Base-by-base conservation (phyloP, 2,329 filamentous ascomycete species). In the Colletotrichum falcatum region DNA sequence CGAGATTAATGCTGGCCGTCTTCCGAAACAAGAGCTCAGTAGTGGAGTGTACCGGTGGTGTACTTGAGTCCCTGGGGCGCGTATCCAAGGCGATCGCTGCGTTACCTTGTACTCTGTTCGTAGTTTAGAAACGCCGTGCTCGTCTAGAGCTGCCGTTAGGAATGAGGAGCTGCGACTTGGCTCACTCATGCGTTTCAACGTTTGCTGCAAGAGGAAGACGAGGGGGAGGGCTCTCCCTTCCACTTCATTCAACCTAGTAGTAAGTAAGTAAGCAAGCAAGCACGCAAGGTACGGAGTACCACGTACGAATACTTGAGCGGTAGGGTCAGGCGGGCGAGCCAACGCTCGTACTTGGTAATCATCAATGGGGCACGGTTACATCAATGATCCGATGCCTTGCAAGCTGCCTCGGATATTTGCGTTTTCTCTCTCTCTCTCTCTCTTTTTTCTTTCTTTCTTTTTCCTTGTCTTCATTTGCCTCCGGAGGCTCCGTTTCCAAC, bases 1-100 rank as follows among this genome's bases (percentile, higher is more conserved):
- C 53, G 42, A 53, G 46, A 67, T 67, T 62, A 70, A 70, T 66
- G 67, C 64, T 58, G 39, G 23, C 56, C 64, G 58, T 70, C 58
- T 58, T 70, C 51, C 63, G 63, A 70, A 70, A 70, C 67, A 58
- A 44, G 42, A 49, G 26, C 16, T 56, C 49, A 42, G 39, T 6
- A 26, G 28, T 9, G 14, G 28, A 46, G 26, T 30, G 5, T 33
- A 33, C 30, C n/a, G n/a, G n/a, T n/a, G n/a, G n/a, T n/a, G n/a
- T n/a, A n/a, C n/a, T n/a, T n/a, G n/a, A n/a, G n/a, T n/a, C n/a
- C n/a, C n/a, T n/a, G n/a, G n/a, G n/a, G n/a, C n/a, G n/a, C n/a
- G n/a, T n/a, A n/a, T n/a, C n/a, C n/a, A n/a, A n/a, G n/a, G n/a
- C n/a, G n/a, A n/a, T n/a, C n/a, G n/a, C n/a, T n/a, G n/a, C n/a